Evolutionary conservation across 2,329 filamentous ascomycete species (phyloP), one percentile per base, ranked within the genome.

Genomic region (Fusarium sp.): DNA sequence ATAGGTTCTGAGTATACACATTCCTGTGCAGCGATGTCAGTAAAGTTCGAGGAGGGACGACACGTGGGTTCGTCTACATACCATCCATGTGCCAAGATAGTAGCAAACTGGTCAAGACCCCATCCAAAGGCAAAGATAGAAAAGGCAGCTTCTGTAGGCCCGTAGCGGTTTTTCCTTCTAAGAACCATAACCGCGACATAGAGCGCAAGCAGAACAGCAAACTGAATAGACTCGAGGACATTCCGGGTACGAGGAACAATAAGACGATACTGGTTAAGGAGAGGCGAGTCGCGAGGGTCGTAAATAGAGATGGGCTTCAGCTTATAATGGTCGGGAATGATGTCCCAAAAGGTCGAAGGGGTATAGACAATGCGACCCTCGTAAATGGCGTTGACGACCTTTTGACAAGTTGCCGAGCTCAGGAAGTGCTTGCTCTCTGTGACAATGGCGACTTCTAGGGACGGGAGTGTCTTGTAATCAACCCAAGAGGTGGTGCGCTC

Each of bases 311-410:
- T 95, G 3, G 92, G 92, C 71, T 92, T 92, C 74, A 91, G 87
- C 80, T 96, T 96, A 83, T 96, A 97, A 72, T 92, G 90, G 77
- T 96, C 93, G 1, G 93, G 93, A 48, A 97, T 89, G 61, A 97
- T 91, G 78, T 96, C 92, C 77, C 95, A 88, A 76, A 93, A 94
- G 0, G 90, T 90, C 1, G 90, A 93, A 0, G 93, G 93, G 2
- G 93, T 95, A 76, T 96, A 96, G 36, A 94, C 90, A 64, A 97
- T 87, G 34, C 91, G 86, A 7, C 93, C 93, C 40, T 91, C 89
- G 75, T 95, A 96, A 45, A 97, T 94, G 49, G 92, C 93, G 70
- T 92, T 88, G 31, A 96, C 91, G 20, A 97, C 91, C 79, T 91
- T 92, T 76, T 95, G 92, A 67, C 91, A 95, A 4, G 93, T 91